Conservation (phyloP, 768 basidiomycete species). For the Mycena latifolia region DNA sequence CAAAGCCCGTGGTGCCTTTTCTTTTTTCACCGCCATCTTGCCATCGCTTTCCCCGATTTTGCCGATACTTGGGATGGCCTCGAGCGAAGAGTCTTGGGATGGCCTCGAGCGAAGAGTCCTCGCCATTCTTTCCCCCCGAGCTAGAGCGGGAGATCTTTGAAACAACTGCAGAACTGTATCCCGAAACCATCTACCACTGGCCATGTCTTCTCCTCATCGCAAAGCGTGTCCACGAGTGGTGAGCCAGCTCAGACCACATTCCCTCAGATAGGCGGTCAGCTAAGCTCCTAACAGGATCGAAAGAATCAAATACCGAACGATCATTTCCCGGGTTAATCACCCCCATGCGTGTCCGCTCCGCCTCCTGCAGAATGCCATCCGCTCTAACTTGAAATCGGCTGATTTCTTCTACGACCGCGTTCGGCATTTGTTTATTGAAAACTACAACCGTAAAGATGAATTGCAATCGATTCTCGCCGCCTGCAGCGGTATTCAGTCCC, state of each 20-base stretch:
- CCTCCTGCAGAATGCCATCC: not conserved
- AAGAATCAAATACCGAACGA: not conserved
- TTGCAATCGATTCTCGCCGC: not conserved
- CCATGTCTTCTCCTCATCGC: conserved; percentile 8
- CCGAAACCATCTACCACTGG: not conserved
- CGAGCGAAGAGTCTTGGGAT: too few relatives aligned
- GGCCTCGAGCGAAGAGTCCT: too few relatives aligned
- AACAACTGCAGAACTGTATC: not conserved
- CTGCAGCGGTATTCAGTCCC: conserved; percentile 3
- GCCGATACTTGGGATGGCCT: too few relatives aligned
- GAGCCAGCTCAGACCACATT: not conserved
- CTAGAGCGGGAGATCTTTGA: too few relatives aligned
- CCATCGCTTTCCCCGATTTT: too few relatives aligned
- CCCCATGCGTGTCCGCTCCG: not conserved
- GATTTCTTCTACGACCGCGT: conserved; percentile 15
- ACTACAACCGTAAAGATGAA: too few relatives aligned
- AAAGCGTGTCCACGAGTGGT: conserved; percentile 10
- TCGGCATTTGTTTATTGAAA: not conserved
- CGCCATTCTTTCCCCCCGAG: too few relatives aligned
- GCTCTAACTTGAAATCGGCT: not conserved
- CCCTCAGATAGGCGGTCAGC: not conserved
- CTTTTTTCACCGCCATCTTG: too few relatives aligned
- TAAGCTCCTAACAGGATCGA: conserved; percentile 12
- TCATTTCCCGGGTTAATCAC: not conserved
- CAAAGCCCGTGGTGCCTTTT: too few relatives aligned